A percentile compares a stretch with the other conserved stretches of the same genome.
These are phyloP conservation scores for Umbellularia californica DNA, from an alignment of 164 flowering plant genomes.

Conservation along the genomic window DNA sequence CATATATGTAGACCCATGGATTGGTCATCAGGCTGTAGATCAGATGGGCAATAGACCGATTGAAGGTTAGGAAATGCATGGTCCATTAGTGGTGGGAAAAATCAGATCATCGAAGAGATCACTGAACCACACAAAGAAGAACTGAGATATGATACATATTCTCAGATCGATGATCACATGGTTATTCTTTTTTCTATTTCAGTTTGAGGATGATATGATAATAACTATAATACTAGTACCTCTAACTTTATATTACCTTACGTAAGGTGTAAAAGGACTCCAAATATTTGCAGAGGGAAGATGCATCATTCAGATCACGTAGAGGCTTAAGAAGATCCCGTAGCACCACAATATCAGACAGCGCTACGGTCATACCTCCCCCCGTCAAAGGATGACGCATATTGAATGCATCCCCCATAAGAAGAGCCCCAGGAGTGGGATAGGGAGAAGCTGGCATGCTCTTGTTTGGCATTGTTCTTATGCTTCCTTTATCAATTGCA, in stretches of 20 bases:
- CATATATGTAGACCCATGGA: no score
- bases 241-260: constrained; percentile 33
- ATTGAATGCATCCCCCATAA: constrained; percentile 95
- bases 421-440: constrained; percentile 84
- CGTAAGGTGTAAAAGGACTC: constrained; percentile 80
- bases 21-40: no score
- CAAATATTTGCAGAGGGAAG: constrained; percentile 65
- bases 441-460: constrained; percentile 98
- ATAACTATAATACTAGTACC: no score
- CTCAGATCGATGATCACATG: no score
- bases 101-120: no score
- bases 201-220: no score
- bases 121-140: no score
- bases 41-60: no score
- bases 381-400: constrained; percentile 96
- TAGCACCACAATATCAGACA: constrained; percentile 80
- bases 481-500: constrained; percentile 74
- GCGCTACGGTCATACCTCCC: constrained; percentile 92
- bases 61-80: no score
- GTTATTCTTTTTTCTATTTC: no score
- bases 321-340: constrained; percentile 76
- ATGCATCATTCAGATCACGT: constrained; percentile 59
- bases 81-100: no score
- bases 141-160: no score
- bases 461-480: constrained; percentile 89